A percentile compares a stretch with the other conserved stretches of the same genome.
Conservation (phyloP, 2,329 filamentous ascomycete genomes). For the Pleomassaria siparia region DNA sequence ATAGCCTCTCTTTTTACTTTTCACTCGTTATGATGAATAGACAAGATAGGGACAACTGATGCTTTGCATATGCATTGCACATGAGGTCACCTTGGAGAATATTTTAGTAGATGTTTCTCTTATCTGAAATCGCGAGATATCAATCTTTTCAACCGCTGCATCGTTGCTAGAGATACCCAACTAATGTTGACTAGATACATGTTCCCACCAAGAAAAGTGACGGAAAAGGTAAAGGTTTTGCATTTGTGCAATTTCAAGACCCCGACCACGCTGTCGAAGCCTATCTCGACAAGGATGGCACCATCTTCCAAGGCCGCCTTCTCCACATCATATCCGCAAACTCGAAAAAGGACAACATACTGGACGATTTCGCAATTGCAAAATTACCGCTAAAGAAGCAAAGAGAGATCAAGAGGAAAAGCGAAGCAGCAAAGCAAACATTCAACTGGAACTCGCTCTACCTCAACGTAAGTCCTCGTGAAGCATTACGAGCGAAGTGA, state of each 20-base stretch:
- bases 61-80: conserved; percentile 81
- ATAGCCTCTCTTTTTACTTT: conserved; percentile 18
- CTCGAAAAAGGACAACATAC: conserved; percentile 75
- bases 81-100: conserved; percentile 91
- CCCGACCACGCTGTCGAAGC: conserved; percentile 74
- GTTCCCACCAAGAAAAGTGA: conserved; percentile 71
- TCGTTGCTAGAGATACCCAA: background rate
- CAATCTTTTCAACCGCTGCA: background rate
- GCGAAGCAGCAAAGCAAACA: conserved; percentile 71
- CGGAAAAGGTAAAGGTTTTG: conserved; percentile 83
- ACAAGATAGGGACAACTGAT: conserved; percentile 99
- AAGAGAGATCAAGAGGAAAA: conserved; percentile 82
- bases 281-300: conserved; percentile 77
- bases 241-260: conserved; percentile 77
- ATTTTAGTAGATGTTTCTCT: conserved; percentile 99
- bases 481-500: background rate
- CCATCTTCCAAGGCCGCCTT: conserved; percentile 88
- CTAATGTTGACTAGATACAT: conserved; percentile 68
- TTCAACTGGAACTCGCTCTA: conserved; percentile 99
- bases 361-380: conserved; percentile 87
- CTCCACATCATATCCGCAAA: conserved; percentile 86
- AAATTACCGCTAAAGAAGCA: conserved; percentile 95
- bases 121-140: conserved; percentile 63
- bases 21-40: conserved; percentile 74
- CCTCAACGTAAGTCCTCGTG: conserved; percentile 69